Base-by-base conservation (phyloP, 2,329 filamentous ascomycete species). In the Meredithiella fracta region DNA sequence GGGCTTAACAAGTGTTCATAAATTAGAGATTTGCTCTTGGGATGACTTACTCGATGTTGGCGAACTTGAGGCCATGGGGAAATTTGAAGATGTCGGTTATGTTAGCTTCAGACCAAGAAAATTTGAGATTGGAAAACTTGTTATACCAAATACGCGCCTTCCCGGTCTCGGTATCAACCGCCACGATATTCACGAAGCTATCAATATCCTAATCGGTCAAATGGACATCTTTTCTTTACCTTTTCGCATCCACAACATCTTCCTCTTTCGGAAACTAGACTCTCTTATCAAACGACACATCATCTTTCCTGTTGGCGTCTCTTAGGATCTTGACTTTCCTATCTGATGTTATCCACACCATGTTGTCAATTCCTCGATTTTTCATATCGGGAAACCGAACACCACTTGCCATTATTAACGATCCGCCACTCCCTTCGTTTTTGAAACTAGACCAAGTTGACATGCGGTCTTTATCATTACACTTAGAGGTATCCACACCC, bases 191-290 rank as follows among this genome's bases (percentile, higher is more conserved):
- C 51, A 63, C 66, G 1, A 59, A 53, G 0, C 68, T 67, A 58
- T 70, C 67, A 9, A 64, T 65, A 51, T 71, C 63, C 65, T 66
- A 70, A 58, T 70, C 68, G 1, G 60, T 62, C 5, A 70, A 58
- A 47, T 69, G 64, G 3, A 70, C 51, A 44, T 63, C 63, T 5
- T 64, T 61, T 3, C 66, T 62, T 53, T 66, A 58, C 9, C 23
- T 34, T 15, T 29, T 34, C 1, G 56, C 51, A 44, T 52, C 40
- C 2, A 58, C 44, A 31, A 58, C 54, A n/a, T 44, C 34, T 6
- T 51, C 23, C 11, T 51, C 11, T n/a, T 37, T 11, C n/a, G 44
- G 17, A 23, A 53, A 57, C n/a, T 23, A 34, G 29, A n/a, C 34
- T 15, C 29, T 29, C 8, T 23, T n/a, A 22, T 49, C 26, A 1